Evolutionary conservation across 1,284 basidiomycete genomes (phyloP).

Genomic region (Fomes fomentarius): DNA sequence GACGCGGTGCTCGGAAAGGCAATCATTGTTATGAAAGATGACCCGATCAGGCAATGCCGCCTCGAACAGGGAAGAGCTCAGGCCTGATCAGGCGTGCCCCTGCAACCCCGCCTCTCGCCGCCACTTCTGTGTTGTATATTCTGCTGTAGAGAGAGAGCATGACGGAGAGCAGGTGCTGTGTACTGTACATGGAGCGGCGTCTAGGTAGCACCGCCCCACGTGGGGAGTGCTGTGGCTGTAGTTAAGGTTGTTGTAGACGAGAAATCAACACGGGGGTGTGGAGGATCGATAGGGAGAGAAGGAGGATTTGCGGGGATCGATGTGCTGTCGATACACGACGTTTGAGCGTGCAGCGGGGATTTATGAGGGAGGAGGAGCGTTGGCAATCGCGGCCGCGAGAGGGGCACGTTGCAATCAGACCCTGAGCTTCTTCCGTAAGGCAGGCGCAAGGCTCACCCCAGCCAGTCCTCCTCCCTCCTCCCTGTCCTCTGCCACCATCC

Average conservation of each 20-base stretch:
- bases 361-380: slow-evolving; percentile 2
- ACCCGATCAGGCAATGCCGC: background rate
- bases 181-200: too few relatives aligned
- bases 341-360: slow-evolving; percentile 21
- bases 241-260: background rate
- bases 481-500: slow-evolving; percentile 43
- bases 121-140: background rate
- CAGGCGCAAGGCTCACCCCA: slow-evolving; percentile 44
- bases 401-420: slow-evolving; percentile 77
- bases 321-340: slow-evolving; percentile 34
- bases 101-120: too few relatives aligned
- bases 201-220: slow-evolving; percentile 7
- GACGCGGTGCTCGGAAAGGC: background rate
- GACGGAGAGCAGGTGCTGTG: too few relatives aligned
- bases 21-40: background rate
- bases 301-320: slow-evolving; percentile 10
- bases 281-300: slow-evolving; percentile 15
- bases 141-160: too few relatives aligned
- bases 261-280: too few relatives aligned
- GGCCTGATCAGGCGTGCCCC: too few relatives aligned
- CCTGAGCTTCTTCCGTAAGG: slow-evolving; percentile 53
- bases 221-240: too few relatives aligned
- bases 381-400: slow-evolving; percentile 46
- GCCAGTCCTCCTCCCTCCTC: slow-evolving; percentile 32
- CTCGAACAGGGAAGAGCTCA: too few relatives aligned